These are phyloP conservation scores for Talaromyces borbonicus DNA, from an alignment of 495 filamentous ascomycete genomes.

Conservation along the genomic window DNA sequence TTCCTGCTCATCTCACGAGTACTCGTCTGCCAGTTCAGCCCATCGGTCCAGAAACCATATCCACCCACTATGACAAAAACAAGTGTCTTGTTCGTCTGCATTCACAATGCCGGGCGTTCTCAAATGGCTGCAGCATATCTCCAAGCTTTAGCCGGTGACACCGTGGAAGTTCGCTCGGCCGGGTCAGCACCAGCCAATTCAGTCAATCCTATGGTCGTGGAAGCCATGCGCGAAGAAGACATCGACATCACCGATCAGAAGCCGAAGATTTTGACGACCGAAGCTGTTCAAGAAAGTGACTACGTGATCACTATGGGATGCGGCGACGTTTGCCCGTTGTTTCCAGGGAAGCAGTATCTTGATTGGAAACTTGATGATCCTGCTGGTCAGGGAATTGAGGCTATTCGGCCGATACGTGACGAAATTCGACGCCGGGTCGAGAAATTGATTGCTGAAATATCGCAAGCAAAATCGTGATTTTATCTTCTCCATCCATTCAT, in stretches of 20 bases:
- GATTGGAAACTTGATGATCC: constrained; percentile 21
- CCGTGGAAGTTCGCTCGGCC: constrained; percentile 20
- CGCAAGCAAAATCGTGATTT: neutral
- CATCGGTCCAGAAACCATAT: too few relatives aligned
- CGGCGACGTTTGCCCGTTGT: constrained; percentile 21
- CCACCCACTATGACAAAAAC: constrained; percentile 10
- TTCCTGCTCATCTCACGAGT: too few relatives aligned
- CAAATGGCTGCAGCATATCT: constrained; percentile 24
- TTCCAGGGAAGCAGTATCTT: constrained; percentile 19
- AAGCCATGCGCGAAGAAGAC: constrained; percentile 25
- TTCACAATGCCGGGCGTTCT: constrained; percentile 23
- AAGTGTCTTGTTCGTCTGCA: constrained; percentile 22
- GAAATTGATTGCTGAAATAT: constrained; percentile 14
- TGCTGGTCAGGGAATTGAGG: constrained; percentile 15
- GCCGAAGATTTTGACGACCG: constrained; percentile 18
- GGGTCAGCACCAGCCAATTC: constrained; percentile 19
- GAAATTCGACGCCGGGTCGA: constrained; percentile 15
- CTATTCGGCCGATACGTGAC: constrained; percentile 14
- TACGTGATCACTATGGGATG: constrained; percentile 24
- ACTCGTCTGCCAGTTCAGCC: too few relatives aligned
- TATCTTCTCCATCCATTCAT: neutral
- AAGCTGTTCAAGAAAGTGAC: constrained; percentile 18
- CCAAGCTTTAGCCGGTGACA: constrained; percentile 15
- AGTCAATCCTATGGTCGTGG: constrained; percentile 17
- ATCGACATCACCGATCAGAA: constrained; percentile 19